phyloP scores from a whole-genome alignment of 2,329 filamentous ascomycete species.

The Orbilia ellipsospora region DNA sequence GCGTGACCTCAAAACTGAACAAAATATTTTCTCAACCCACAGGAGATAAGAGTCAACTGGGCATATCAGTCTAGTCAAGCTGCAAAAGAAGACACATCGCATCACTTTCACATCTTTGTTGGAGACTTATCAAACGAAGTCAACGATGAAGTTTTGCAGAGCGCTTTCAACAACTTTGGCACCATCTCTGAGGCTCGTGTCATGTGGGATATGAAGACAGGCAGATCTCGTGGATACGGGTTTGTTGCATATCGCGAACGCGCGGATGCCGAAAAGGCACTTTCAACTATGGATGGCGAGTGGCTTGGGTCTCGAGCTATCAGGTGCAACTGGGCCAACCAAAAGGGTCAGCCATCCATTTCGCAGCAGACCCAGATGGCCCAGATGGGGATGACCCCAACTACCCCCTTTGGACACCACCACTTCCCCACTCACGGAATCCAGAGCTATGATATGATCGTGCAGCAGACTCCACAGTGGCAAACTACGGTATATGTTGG shows the following conservation, averaged over 20 bases:
- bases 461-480: conserved; percentile 94
- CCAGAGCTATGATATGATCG: conserved; percentile 97
- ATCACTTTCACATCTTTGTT: conserved; percentile 99
- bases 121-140: conserved; percentile 98
- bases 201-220: conserved; percentile 99
- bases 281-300: conserved; percentile 98
- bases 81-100: conserved; percentile 96
- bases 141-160: conserved; percentile 91
- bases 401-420: conserved; percentile 94
- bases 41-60: conserved; percentile 99
- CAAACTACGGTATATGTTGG: conserved; percentile 99
- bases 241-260: conserved; percentile 98
- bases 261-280: conserved; percentile 89
- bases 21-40: conserved; percentile 40
- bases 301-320: conserved; percentile 98
- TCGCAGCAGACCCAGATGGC: conserved; percentile 97
- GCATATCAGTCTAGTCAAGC: conserved; percentile 95
- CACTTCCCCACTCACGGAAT: conserved; percentile 97
- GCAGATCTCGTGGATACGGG: conserved; percentile 94
- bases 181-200: conserved; percentile 96
- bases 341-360: conserved; percentile 99
- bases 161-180: conserved; percentile 96
- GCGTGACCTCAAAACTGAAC: conserved; percentile 34
- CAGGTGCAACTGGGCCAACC: conserved; percentile 99
- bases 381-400: conserved; percentile 97